Conservation (phyloP, 2,329 filamentous ascomycete species). For the Sclerotinia trifoliorum region DNA sequence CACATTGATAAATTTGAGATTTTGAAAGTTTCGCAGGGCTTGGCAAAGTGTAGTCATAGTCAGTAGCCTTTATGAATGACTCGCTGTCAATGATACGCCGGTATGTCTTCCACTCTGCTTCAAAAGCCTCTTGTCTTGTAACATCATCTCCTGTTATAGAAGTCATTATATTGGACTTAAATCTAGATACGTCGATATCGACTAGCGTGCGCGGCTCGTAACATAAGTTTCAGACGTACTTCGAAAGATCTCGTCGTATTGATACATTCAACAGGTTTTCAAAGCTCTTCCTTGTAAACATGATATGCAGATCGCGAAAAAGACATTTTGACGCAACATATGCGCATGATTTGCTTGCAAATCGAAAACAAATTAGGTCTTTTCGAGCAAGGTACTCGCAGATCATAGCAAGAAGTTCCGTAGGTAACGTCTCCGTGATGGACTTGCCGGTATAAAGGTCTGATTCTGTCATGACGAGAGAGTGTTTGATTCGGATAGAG, state of each 20-base stretch:
- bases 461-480: background rate
- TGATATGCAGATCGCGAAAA: slow-evolving; percentile 2
- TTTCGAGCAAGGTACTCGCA: background rate
- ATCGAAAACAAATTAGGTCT: background rate
- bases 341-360: slow-evolving; percentile 2
- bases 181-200: background rate
- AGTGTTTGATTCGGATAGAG: background rate
- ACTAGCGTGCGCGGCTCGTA: background rate
- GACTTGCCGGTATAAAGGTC: background rate
- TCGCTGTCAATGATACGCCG: too few species aligned
- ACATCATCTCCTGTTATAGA: too few species aligned
- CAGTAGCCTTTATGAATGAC: too few species aligned
- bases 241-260: background rate
- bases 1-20: too few species aligned
- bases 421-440: background rate
- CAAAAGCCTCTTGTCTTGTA: background rate
- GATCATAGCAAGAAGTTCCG: slow-evolving; percentile 2
- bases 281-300: background rate
- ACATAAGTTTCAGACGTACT: background rate
- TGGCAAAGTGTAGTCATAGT: too few species aligned
- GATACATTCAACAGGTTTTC: slow-evolving; percentile 5
- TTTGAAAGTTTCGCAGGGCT: too few species aligned
- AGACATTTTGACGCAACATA: background rate
- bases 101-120: too few species aligned
- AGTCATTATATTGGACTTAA: too few species aligned